Percentiles rank a stretch among this genome's conserved stretches.
Evolutionary conservation across 306 rosid species (phyloP).

Genomic region (Herpetospermum pedunculosum): DNA sequence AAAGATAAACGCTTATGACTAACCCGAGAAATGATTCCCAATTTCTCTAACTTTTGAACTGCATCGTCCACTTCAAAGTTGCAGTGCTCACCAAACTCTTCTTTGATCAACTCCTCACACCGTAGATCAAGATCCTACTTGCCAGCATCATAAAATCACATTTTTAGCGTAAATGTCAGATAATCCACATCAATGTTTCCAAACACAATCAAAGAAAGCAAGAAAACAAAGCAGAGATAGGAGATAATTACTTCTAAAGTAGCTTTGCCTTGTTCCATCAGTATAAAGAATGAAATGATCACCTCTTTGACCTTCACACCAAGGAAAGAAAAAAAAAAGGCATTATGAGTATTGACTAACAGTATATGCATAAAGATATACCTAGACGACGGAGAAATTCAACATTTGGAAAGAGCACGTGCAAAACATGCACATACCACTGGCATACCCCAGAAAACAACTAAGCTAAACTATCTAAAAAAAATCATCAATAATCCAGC

Average conservation of each 20-base stretch:
- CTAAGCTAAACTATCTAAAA: background rate
- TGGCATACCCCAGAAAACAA: background rate
- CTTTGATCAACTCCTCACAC: slow-evolving; percentile 83
- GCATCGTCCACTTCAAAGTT: slow-evolving; percentile 97
- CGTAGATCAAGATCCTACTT: slow-evolving; percentile 75
- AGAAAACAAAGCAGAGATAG: background rate
- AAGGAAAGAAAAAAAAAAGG: slow-evolving; percentile 15
- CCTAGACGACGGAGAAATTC: background rate
- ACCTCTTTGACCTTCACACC: slow-evolving; percentile 81
- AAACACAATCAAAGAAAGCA: background rate
- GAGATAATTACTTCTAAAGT: slow-evolving; percentile 41
- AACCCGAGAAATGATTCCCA: slow-evolving; percentile 83
- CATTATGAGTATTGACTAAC: background rate
- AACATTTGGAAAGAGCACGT: background rate
- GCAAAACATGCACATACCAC: background rate
- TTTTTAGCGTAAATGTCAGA: background rate
- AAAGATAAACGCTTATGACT: slow-evolving; percentile 19
- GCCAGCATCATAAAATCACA: slow-evolving; percentile 18
- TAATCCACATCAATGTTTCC: background rate
- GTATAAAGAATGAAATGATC: slow-evolving; percentile 67
- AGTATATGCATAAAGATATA: background rate
- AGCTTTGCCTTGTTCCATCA: slow-evolving; percentile 95
- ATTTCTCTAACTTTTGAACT: slow-evolving; percentile 59
- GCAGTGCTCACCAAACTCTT: slow-evolving; percentile 59
- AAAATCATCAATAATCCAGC: background rate